These are phyloP conservation scores for Penicillium sp. DNA, from an alignment of 2,329 filamentous ascomycete species.

Conservation along the genomic window DNA sequence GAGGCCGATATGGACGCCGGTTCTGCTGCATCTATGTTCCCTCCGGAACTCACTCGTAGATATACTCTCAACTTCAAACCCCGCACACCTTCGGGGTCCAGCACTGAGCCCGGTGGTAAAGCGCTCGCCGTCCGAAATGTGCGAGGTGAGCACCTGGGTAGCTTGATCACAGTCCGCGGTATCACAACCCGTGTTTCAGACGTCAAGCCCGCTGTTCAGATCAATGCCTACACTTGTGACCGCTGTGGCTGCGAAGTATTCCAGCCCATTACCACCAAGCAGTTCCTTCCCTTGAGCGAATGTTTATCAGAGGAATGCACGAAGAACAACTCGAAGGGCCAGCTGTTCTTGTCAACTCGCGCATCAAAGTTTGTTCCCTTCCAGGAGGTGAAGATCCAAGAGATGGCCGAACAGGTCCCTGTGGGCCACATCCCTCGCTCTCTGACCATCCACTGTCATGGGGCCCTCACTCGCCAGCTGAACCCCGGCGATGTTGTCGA, in stretches of 20 bases:
- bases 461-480: slow-evolving; percentile 76
- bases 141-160: slow-evolving; percentile 84
- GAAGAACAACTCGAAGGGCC: slow-evolving; percentile 85
- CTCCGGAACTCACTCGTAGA: slow-evolving; percentile 82
- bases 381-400: slow-evolving; percentile 97
- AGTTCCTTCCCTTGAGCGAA: slow-evolving; percentile 79
- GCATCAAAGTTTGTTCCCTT: slow-evolving; percentile 97
- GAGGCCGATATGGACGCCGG: slow-evolving; percentile 63
- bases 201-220: slow-evolving; percentile 94
- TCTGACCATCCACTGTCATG: slow-evolving; percentile 84
- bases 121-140: slow-evolving; percentile 89
- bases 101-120: slow-evolving; percentile 56
- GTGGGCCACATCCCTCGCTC: slow-evolving; percentile 95
- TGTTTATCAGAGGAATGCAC: slow-evolving; percentile 90
- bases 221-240: slow-evolving; percentile 97
- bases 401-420: slow-evolving; percentile 98
- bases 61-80: slow-evolving; percentile 98
- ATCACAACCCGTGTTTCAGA: slow-evolving; percentile 95
- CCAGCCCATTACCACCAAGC: slow-evolving; percentile 87
- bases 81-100: slow-evolving; percentile 66
- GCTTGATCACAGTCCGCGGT: slow-evolving; percentile 88
- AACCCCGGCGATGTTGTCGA: slow-evolving; percentile 95
- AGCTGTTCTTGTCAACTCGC: slow-evolving; percentile 89
- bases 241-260: slow-evolving; percentile 96
- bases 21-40: slow-evolving; percentile 70